These are phyloP conservation scores for Mortierella sp. DNA, from an alignment of 371 early-diverging fungal species.

Conservation along the genomic window DNA sequence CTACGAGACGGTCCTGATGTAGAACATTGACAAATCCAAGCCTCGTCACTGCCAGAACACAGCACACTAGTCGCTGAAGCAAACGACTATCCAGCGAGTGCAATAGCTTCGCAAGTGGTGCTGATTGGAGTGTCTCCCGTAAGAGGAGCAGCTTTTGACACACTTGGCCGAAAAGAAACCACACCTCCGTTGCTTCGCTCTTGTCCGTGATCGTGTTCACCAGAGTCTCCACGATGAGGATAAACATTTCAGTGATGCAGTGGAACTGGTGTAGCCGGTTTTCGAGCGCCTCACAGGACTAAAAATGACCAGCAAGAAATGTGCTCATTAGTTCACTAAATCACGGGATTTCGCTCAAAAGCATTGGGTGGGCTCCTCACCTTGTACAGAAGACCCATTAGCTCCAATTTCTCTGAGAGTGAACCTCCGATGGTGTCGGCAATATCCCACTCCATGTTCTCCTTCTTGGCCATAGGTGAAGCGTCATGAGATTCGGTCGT, in stretches of 20 bases:
- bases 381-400: slow-evolving; percentile 56
- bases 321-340: background rate
- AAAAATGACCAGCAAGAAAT: background rate
- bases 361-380: too few species aligned
- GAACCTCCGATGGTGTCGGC: slow-evolving; percentile 32
- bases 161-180: slow-evolving; percentile 40
- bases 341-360: too few species aligned
- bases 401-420: slow-evolving; percentile 43
- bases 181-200: slow-evolving; percentile 42
- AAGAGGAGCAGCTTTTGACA: slow-evolving; percentile 23
- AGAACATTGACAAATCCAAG: slow-evolving; percentile 46
- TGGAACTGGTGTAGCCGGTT: slow-evolving; percentile 28
- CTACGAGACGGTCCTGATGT: slow-evolving; percentile 50
- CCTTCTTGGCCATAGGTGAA: slow-evolving; percentile 4
- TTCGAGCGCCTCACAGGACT: slow-evolving; percentile 45
- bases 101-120: slow-evolving; percentile 7
- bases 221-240: slow-evolving; percentile 23
- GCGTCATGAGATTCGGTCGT: background rate
- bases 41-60: slow-evolving; percentile 38
- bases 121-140: slow-evolving; percentile 39
- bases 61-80: slow-evolving; percentile 43
- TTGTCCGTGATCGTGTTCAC: slow-evolving; percentile 39
- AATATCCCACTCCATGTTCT: slow-evolving; percentile 1
- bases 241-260: slow-evolving; percentile 40
- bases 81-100: slow-evolving; percentile 6